Conservation (phyloP, 257 asterid genomes). For the Euphrasia confusa region DNA sequence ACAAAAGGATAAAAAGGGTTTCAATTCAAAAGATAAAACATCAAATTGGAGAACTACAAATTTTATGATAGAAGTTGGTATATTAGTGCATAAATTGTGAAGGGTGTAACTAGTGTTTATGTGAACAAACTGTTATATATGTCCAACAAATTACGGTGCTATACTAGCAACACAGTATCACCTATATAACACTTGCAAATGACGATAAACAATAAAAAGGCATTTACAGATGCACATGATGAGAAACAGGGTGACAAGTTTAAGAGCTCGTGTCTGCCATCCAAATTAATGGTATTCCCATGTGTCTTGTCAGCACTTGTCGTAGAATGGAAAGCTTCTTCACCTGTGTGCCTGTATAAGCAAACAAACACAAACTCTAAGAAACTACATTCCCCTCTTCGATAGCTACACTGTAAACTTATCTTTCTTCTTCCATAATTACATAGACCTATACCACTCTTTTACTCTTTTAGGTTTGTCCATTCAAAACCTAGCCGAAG, state of each 20-base stretch:
- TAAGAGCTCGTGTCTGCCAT: constrained; percentile 15
- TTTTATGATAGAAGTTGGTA: too few relatives aligned
- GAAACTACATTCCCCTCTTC: background rate
- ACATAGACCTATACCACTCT: background rate
- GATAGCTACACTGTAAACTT: background rate
- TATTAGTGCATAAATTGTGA: too few relatives aligned
- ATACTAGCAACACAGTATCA: constrained; percentile 9
- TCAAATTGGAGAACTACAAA: too few relatives aligned
- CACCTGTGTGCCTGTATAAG: constrained; percentile 41
- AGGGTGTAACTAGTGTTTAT: too few relatives aligned
- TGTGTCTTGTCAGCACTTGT: constrained; percentile 14
- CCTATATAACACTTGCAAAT: constrained; percentile 12
- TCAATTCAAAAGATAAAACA: too few relatives aligned
- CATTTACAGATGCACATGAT: constrained; percentile 32
- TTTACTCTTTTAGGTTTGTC: too few relatives aligned
- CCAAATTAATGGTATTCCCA: constrained; percentile 8
- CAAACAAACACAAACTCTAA: constrained; percentile 4
- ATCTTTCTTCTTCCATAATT: background rate
- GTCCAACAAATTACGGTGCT: background rate
- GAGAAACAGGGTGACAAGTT: constrained; percentile 14
- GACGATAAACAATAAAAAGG: constrained; percentile 4
- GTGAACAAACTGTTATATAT: too few relatives aligned
- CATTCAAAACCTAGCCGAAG: too few relatives aligned
- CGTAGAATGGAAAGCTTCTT: constrained; percentile 10
- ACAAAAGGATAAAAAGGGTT: too few relatives aligned